Base-by-base conservation (phyloP, 305 asterid species). In the Caryopteris hybrid region DNA sequence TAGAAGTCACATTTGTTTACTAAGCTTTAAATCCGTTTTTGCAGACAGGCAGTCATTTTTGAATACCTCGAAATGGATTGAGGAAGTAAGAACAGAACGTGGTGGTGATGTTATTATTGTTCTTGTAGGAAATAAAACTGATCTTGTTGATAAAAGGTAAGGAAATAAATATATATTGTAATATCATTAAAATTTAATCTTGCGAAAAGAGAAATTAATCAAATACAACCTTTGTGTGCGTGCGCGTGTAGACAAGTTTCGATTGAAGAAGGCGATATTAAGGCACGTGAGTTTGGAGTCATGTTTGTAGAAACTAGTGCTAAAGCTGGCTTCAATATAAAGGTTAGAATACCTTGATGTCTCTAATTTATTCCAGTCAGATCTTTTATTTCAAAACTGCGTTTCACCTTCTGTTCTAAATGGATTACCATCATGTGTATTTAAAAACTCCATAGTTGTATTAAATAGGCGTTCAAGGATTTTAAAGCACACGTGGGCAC, bases 121-220 rank as follows among this genome's bases (percentile, higher is more conserved):
- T 70, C 86, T 85, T 25, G 90, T 85, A 39, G 86, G 88, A 73
- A 85, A 85, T 71, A 85, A 85, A 78, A 85, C 88, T 47, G 88
- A 85, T 77, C 86, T 85, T 43, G 88, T 85, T 18, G 90, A 85
- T 5, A 85, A 83, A 68, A 81, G 90, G 86, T 81, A 4, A 23
- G 50, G 43, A 5, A 41, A 27, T n/a, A 14, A 42, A 6, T 31
- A 2, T 6, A 36, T 1, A 7, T 17, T 7, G 51, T 8, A 12
- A 1, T 11, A 7, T 57, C 14, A 20, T 31, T 25, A 20, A 43
- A n/a, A n/a, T 29, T 53, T 22, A 55, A 53, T 9, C 41, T n/a
- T 71, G 12, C 46, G 20, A 62, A 51, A 51, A 20, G 20, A 63
- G 41, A 72, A 14, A 65, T 18, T 13, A 25, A 38, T 43, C 4